Evolutionary conservation across 1,139 yeast species (phyloP), one percentile per base, ranked within the genome.

Genomic region (Arxiozyma slooffiae): DNA sequence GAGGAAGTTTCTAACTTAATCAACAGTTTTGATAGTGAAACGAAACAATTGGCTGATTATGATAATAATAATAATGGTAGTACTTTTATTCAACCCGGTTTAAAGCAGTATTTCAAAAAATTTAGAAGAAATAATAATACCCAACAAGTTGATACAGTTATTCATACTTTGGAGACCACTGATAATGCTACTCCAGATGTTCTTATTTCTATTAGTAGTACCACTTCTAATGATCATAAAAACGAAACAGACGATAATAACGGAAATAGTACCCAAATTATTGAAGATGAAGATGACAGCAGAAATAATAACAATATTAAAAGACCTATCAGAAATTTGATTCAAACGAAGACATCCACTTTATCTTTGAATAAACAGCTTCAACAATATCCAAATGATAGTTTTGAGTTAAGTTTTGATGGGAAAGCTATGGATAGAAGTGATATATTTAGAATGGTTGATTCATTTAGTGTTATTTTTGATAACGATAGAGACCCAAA

Each of bases 401-500:
- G 64, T 48, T 61, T 63, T 46, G 75, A 71, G 26, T 52, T 71
- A 47, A 69, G 73, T 57, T 71, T 71, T 50, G 75, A 71, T 54
- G 75, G 75, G 8, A 71, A 71, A 52, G 75, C 74, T 2, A 60
- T 71, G 64, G 71, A 70, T 55, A 66, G 65, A 49, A 68, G 68
- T 51, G 75, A 71, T 56, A 56, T 70, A 20, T 69, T 70, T 44
- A 65, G 69, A 41, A 62, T 70, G 58, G 71, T 70, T 11, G 73
- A 70, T 50, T 67, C 70, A 5, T 67, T 66, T 48, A 63, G 64
- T 44, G 56, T 63, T 16, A 65, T 64, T 2, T 53, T 60, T 22
- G 62, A 63, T 17, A 67, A 64, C 41, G 64, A 64, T 20, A 63
- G 53, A 24, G 53, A 53, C 23, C 39, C 45, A 14, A 42, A 42